Evolutionary conservation across 805 yeast species (phyloP).

Genomic region (Starmerella vaccinii): DNA sequence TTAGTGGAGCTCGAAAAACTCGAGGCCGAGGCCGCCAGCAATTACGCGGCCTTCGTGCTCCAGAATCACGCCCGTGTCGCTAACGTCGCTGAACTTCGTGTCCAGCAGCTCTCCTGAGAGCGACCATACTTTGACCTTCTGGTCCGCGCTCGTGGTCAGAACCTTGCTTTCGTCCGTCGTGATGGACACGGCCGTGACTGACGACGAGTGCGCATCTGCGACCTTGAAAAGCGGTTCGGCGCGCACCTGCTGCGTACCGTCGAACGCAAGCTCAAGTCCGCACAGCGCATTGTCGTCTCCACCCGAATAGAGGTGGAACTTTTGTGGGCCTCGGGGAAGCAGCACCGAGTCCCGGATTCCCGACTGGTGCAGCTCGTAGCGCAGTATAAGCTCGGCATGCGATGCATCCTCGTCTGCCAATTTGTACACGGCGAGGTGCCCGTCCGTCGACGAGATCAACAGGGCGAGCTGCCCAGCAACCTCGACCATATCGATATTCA

Average conservation of each 20-base stretch:
- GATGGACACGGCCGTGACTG: constrained; percentile 57
- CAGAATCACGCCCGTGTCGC: constrained; percentile 72
- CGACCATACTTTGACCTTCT: constrained; percentile 58
- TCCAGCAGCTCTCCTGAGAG: constrained; percentile 31
- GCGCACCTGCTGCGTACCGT: constrained; percentile 2
- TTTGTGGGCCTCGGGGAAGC: constrained; percentile 26
- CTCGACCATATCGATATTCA: constrained; percentile 45
- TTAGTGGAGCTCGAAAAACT: constrained; percentile 8
- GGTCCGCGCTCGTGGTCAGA: constrained; percentile 74
- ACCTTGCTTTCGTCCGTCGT: constrained; percentile 20
- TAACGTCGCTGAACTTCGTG: constrained; percentile 62
- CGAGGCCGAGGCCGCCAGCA: constrained; percentile 22
- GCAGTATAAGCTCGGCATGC: constrained; percentile 2
- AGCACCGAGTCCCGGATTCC: constrained; percentile 56
- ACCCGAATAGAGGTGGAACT: constrained; percentile 44
- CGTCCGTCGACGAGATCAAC: constrained; percentile 72
- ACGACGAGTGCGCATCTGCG: constrained; percentile 68
- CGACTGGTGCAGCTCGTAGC: constrained; percentile 64
- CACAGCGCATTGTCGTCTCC: constrained; percentile 85
- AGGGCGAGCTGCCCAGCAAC: constrained; percentile 32
- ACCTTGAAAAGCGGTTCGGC: constrained; percentile 26
- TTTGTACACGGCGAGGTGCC: constrained; percentile 56
- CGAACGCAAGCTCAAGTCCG: constrained; percentile 33
- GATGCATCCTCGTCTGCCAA: constrained; percentile 28
- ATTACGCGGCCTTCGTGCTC: constrained; percentile 3